phyloP scores from a whole-genome alignment of 345 rosid genomes.

The Camelina neglecta region DNA sequence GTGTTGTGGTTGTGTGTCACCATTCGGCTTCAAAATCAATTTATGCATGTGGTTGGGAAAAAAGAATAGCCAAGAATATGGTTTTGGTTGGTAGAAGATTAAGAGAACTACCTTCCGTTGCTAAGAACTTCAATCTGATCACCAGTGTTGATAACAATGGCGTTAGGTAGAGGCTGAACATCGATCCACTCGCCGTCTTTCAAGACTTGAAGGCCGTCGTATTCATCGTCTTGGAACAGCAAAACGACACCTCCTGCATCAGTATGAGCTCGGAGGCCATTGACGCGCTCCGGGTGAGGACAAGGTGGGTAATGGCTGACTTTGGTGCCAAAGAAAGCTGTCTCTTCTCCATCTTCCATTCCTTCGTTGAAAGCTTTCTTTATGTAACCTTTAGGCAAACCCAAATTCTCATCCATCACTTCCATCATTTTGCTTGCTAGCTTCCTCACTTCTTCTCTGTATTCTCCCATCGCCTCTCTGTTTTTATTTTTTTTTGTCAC shows the following conservation, averaged over 20 bases:
- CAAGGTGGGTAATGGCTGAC: constrained; percentile 97
- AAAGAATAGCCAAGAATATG: background rate
- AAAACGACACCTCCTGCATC: constrained; percentile 96
- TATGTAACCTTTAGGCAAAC: constrained; percentile 68
- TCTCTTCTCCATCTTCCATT: constrained; percentile 49
- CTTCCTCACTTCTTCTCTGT: constrained; percentile 73
- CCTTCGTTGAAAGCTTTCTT: constrained; percentile 64
- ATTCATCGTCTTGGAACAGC: constrained; percentile 80
- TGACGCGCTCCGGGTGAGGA: constrained; percentile 69
- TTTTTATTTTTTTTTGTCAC: background rate
- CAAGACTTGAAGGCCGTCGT: constrained; percentile 83
- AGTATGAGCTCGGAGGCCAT: constrained; percentile 88
- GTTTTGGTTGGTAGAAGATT: background rate
- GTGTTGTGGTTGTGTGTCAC: background rate
- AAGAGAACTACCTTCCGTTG: constrained; percentile 56
- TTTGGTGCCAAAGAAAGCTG: constrained; percentile 78
- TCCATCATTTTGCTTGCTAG: constrained; percentile 73
- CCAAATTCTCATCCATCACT: constrained; percentile 89
- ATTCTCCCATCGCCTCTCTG: constrained; percentile 82
- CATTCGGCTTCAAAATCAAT: too few species aligned
- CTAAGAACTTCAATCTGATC: constrained; percentile 93
- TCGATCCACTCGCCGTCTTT: constrained; percentile 87
- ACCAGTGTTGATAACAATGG: constrained; percentile 85
- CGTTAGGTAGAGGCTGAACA: constrained; percentile 73
- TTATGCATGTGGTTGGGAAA: too few species aligned